Base-by-base conservation (phyloP, 352 stramenopile genomes). In the Aphanomyces cochlioides region DNA sequence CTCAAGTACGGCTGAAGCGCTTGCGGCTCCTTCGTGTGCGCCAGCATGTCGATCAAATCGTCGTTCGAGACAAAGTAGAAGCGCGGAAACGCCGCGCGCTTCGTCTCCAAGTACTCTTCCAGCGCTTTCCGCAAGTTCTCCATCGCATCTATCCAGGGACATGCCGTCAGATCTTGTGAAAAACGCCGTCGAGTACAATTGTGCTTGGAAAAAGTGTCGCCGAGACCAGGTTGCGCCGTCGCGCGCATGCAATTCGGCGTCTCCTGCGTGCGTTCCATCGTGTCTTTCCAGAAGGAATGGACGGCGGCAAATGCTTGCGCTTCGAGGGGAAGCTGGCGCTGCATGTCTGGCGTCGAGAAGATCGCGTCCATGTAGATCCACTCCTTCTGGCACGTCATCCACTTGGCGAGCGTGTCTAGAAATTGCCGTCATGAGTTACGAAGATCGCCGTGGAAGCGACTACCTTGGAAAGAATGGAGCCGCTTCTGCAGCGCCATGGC, bases 61-160 rank as follows among this genome's bases (percentile, higher is more conserved):
- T 95, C 88, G 69, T 95, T 94, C 39, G 85, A 90, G 57, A 96
- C 87, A 67, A 95, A 96, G 63, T 92, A 96, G 54, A 96, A 96
- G 1, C 89, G 79, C 1, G 89, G 87, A 67, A 96, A 96, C 38
- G 83, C 80, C 12, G 78, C 74, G n/a, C 89, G 86, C 54, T 96
- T 96, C 6, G 83, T 90, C 72, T 93, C 85, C 4, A 94, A 38
- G 36, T 94, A 94, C 60, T 92, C 86, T 72, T 91, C 85, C 1
- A 93, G 73, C 5, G 84, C 91, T 64, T 93, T 93, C 58, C 91
- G 82, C 38, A 92, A 87, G 21, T 74, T 77, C 34, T 93, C 86
- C 1, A 93, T 74, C 3, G 83, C 87, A 19, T 65, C 50, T 70
- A 70, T 10, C 10, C 50, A n/a, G 5, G 7, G 12, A 7, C 15